Evolutionary conservation across 1,139 yeast genomes (phyloP).

Genomic region (Lodderomyces parapsilosis): DNA sequence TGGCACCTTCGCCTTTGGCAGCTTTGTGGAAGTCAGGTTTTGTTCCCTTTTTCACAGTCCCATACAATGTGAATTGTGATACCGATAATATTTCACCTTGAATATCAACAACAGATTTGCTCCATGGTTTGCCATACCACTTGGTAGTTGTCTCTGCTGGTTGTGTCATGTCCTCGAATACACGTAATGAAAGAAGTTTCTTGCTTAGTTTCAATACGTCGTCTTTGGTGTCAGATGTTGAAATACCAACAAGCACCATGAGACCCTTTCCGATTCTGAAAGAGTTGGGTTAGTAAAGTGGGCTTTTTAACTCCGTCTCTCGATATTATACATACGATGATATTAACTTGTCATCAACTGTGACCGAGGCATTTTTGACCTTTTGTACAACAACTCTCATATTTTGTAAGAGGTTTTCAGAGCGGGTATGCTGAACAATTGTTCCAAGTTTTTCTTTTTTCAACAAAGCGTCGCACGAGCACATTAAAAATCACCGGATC

Average conservation of each 20-base stretch:
- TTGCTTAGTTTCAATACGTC: slow-evolving; percentile 70
- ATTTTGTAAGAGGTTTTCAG: background rate
- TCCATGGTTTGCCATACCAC: slow-evolving; percentile 65
- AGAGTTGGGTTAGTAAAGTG: background rate
- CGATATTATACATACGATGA: slow-evolving; percentile 54
- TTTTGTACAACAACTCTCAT: slow-evolving; percentile 91
- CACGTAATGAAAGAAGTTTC: slow-evolving; percentile 60
- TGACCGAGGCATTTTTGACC: slow-evolving; percentile 83
- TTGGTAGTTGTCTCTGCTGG: slow-evolving; percentile 34
- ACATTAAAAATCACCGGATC: too few species aligned
- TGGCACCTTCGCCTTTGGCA: slow-evolving; percentile 77
- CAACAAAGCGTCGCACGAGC: background rate
- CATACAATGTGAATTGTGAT: slow-evolving; percentile 88
- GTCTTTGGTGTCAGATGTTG: slow-evolving; percentile 68
- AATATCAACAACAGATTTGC: slow-evolving; percentile 37
- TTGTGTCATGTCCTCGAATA: slow-evolving; percentile 61
- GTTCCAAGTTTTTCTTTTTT: background rate
- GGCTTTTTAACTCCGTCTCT: background rate
- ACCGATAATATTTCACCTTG: slow-evolving; percentile 43
- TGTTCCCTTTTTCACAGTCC: slow-evolving; percentile 80
- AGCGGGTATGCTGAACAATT: background rate
- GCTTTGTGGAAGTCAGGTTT: slow-evolving; percentile 94
- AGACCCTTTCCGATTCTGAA: slow-evolving; percentile 68
- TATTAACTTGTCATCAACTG: slow-evolving; percentile 67
- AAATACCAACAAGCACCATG: slow-evolving; percentile 79